Evolutionary conservation across 345 rosid genomes (phyloP).

Genomic region (Gossypium mustelinum): DNA sequence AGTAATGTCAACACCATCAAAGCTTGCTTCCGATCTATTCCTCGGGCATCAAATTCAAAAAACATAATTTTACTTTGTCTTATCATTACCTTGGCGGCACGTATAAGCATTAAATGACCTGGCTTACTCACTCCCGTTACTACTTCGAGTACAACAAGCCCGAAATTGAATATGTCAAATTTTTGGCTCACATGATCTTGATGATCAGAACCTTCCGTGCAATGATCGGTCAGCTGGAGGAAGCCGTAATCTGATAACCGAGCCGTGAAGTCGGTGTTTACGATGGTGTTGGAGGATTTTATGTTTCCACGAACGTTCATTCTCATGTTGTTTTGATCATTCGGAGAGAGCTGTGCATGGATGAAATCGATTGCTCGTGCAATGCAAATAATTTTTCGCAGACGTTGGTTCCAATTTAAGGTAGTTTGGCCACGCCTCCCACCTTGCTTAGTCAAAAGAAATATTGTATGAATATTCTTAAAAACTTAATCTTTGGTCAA

Average conservation of each 20-base stretch:
- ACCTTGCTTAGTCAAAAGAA: constrained; percentile 20
- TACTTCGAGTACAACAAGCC: constrained; percentile 38
- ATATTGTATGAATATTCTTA: background rate
- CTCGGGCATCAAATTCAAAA: constrained; percentile 37
- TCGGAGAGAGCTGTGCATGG: constrained; percentile 35
- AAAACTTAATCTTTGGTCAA: too few relatives aligned
- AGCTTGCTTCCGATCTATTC: constrained; percentile 38
- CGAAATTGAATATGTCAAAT: constrained; percentile 41
- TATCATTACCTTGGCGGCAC: constrained; percentile 22
- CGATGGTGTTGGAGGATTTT: constrained; percentile 45
- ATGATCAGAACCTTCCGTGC: constrained; percentile 9
- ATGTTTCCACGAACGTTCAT: constrained; percentile 57
- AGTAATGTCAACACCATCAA: constrained; percentile 39
- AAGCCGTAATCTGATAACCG: constrained; percentile 46
- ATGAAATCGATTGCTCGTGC: constrained; percentile 46
- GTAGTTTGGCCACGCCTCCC: constrained; percentile 43
- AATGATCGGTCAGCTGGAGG: constrained; percentile 29
- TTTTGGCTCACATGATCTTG: constrained; percentile 16
- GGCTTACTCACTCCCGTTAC: constrained; percentile 20
- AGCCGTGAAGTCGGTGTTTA: constrained; percentile 43
- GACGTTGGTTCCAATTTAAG: constrained; percentile 44
- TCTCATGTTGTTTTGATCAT: constrained; percentile 28
- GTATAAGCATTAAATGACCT: background rate
- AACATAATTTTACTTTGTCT: constrained; percentile 17
- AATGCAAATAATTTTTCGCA: constrained; percentile 24